A percentile compares a stretch with the other conserved stretches of the same genome.
phyloP scores from a whole-genome alignment of 257 asterid species.

The Nicotiana knightiana region DNA sequence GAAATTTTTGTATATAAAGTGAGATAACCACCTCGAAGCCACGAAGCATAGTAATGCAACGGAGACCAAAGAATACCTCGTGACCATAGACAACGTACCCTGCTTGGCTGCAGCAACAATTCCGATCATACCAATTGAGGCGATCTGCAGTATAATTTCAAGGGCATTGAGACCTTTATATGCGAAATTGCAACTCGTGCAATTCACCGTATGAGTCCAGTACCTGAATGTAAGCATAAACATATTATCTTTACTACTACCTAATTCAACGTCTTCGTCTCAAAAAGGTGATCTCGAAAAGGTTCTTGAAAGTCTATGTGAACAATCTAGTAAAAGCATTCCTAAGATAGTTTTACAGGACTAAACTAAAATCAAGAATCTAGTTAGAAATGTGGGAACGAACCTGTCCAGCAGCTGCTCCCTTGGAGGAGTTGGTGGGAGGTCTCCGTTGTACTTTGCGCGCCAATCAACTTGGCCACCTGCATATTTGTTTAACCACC shows the following conservation, averaged over 20 bases:
- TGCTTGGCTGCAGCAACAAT: constrained; percentile 64
- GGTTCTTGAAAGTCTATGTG: background rate
- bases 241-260: background rate
- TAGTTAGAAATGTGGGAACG: background rate
- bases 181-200: constrained; percentile 68
- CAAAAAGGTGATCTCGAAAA: background rate
- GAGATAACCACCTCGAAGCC: constrained; percentile 74
- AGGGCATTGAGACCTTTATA: constrained; percentile 43
- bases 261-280: background rate
- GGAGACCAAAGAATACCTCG: constrained; percentile 40
- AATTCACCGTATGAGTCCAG: constrained; percentile 67
- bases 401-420: constrained; percentile 69
- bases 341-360: background rate
- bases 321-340: background rate
- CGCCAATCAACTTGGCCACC: constrained; percentile 65
- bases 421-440: constrained; percentile 65
- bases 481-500: constrained; percentile 67
- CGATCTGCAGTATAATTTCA: constrained; percentile 50
- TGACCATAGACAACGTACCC: constrained; percentile 34
- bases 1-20: constrained; percentile 68
- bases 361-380: background rate
- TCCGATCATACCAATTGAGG: constrained; percentile 43
- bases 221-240: constrained; percentile 40
- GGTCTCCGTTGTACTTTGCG: constrained; percentile 34
- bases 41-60: constrained; percentile 56